Evolutionary conservation across 345 rosid species (phyloP).

Genomic region (Boechera stricta): DNA sequence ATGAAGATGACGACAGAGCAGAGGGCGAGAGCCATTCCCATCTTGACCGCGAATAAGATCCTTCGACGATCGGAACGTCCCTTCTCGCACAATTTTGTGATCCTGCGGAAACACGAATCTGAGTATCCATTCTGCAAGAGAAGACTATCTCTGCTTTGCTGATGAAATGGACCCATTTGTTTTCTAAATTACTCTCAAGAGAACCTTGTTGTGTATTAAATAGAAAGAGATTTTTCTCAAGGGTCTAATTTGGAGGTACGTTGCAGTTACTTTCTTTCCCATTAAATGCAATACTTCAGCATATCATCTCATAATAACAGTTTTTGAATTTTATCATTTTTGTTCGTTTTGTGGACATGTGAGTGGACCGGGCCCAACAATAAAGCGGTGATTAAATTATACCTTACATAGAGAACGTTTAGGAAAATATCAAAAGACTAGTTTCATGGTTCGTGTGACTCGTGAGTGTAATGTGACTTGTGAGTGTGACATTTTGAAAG

Average conservation of each 20-base stretch:
- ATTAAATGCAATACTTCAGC: conserved; percentile 3
- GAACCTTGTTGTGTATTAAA: conserved; percentile 5
- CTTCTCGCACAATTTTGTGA: conserved; percentile 58
- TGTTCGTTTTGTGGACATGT: conserved; percentile 9
- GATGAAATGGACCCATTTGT: conserved; percentile 55
- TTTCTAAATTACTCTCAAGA: neutral
- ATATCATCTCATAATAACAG: neutral
- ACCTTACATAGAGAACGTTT: conserved; percentile 9
- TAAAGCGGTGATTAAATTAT: conserved; percentile 16
- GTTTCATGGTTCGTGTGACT: conserved; percentile 22
- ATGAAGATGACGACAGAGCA: conserved; percentile 64
- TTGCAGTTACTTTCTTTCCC: conserved; percentile 5
- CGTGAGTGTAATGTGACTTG: conserved; percentile 7
- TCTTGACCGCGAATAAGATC: conserved; percentile 63
- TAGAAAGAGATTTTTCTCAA: neutral
- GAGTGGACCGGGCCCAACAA: conserved; percentile 28
- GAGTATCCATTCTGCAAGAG: conserved; percentile 55
- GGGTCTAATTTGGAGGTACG: neutral
- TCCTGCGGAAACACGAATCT: conserved; percentile 44
- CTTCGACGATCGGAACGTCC: conserved; percentile 71
- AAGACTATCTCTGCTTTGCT: conserved; percentile 65
- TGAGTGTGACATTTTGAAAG: conserved; percentile 37
- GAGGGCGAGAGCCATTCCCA: conserved; percentile 69
- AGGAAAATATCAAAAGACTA: conserved; percentile 11
- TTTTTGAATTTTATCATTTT: neutral